Base-by-base conservation (phyloP, 805 yeast species). In the Blastobotrys mokoenaii region DNA sequence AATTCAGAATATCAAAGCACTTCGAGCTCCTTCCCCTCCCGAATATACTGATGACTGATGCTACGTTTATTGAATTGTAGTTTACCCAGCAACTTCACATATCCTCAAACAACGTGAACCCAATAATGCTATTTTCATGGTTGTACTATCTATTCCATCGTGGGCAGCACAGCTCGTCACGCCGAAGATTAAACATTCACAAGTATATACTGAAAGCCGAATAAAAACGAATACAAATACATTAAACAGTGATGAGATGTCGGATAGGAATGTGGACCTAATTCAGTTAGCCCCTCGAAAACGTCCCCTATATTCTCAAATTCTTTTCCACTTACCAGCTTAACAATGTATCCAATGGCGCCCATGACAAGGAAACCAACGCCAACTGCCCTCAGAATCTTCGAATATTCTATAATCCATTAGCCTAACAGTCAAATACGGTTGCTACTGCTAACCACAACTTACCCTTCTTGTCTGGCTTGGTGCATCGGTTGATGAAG, bases 361-460 rank as follows among this genome's bases (percentile, higher is more conserved):
- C 98, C 98, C 89, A 90, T 93, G 79, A 90, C 90, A 58, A 90
- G 72, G 69, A 90, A 90, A 56, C 98, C 98, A 52, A 89, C 75
- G 59, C 97, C 97, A 44, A 90, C 97, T 44, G 97, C 97, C 69
- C 93, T 84, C 53, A 93, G 77, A 62, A 90, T 84, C 67, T 83
- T 82, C 48, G 80, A 58, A 74, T 85, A 90, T 70, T 90, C 98
- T 76, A 49, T n/a, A 25, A 14, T 33, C 8, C 9, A 9, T 33
- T 16, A 14, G 15, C 36, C 17, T n/a, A n/a, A n/a, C n/a, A n/a
- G n/a, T n/a, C n/a, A n/a, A n/a, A n/a, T n/a, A n/a, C n/a, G n/a
- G n/a, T n/a, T n/a, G n/a, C n/a, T n/a, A 8, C 27, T 5, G 27
- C 27, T 5, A 22, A 22, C 27, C 8, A 22, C 27, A 22, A 53